phyloP scores from a whole-genome alignment of 345 rosid genomes.

The Dovyalis caffra region DNA sequence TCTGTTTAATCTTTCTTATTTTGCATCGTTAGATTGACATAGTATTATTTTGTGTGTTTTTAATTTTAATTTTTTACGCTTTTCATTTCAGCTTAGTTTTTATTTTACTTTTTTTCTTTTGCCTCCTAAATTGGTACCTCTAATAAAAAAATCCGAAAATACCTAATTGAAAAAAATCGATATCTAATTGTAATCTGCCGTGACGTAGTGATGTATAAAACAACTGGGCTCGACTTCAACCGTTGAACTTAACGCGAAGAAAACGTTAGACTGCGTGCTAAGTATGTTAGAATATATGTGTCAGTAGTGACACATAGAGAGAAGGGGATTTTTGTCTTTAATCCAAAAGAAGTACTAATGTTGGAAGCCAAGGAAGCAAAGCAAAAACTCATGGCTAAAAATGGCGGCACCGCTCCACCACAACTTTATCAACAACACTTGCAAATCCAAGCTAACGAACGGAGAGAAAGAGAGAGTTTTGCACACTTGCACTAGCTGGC shows the following conservation, averaged over 20 bases:
- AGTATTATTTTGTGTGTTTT: too few species aligned
- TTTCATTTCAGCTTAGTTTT: too few species aligned
- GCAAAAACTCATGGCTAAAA: conserved; percentile 44
- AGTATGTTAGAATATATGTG: neutral
- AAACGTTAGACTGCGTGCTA: conserved; percentile 8
- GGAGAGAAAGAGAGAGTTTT: neutral
- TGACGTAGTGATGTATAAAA: neutral
- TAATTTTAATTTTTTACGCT: too few species aligned
- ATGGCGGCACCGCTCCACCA: conserved; percentile 64
- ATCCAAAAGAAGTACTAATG: conserved; percentile 60
- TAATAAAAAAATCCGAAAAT: too few species aligned
- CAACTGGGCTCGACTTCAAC: too few species aligned
- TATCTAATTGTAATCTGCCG: neutral
- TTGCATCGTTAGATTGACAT: too few species aligned
- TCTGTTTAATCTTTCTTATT: too few species aligned
- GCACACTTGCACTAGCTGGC: neutral
- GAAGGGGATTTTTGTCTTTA: conserved; percentile 48
- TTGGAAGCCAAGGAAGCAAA: conserved; percentile 76
- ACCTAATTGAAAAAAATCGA: too few species aligned
- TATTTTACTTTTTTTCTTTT: too few species aligned
- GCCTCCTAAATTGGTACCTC: too few species aligned
- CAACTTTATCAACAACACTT: conserved; percentile 13
- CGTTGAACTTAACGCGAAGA: conserved; percentile 14
- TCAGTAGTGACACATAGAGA: conserved; percentile 11
- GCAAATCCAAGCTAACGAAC: neutral